Evolutionary conservation across 208 protist species (phyloP).

Genomic region (Blastocrithidia nonstop): DNA sequence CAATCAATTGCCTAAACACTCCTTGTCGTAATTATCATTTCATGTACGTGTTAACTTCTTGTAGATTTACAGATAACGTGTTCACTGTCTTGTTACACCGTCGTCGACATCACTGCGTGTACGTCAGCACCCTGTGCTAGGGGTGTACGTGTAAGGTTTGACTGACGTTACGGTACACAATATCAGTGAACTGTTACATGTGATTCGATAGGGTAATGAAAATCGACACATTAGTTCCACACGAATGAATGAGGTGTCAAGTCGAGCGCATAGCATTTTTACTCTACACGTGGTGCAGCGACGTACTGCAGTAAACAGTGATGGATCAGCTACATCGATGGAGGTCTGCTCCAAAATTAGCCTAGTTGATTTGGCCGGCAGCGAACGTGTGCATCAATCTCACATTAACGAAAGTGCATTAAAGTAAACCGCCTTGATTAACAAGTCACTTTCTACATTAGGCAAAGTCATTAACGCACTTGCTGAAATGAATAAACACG

Average conservation of each 20-base stretch:
- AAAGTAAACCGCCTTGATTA: constrained; percentile 81
- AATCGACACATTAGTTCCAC: constrained; percentile 76
- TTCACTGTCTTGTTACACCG: constrained; percentile 54
- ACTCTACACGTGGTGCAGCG: constrained; percentile 61
- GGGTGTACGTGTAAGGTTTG: constrained; percentile 67
- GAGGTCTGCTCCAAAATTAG: constrained; percentile 63
- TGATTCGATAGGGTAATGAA: constrained; percentile 60
- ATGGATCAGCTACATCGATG: constrained; percentile 7
- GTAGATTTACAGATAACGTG: constrained; percentile 85
- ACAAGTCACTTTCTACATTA: constrained; percentile 77
- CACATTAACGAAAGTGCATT: constrained; percentile 63
- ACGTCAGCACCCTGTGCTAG: constrained; percentile 56
- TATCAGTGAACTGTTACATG: constrained; percentile 29
- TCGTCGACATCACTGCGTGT: constrained; percentile 28
- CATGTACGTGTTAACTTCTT: constrained; percentile 75
- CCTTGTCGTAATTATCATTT: constrained; percentile 5
- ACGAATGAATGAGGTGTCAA: constrained; percentile 91
- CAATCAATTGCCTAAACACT: too few relatives aligned
- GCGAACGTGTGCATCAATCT: constrained; percentile 73
- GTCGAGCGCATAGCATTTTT: constrained; percentile 95
- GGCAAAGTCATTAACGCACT: constrained; percentile 86
- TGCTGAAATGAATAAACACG: constrained; percentile 11
- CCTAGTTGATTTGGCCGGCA: constrained; percentile 89
- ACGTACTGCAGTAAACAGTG: not conserved
- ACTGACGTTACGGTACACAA: constrained; percentile 42